These are phyloP conservation scores for Cryphonectria carpinicola DNA, from an alignment of 2,329 filamentous ascomycete genomes.

Conservation along the genomic window DNA sequence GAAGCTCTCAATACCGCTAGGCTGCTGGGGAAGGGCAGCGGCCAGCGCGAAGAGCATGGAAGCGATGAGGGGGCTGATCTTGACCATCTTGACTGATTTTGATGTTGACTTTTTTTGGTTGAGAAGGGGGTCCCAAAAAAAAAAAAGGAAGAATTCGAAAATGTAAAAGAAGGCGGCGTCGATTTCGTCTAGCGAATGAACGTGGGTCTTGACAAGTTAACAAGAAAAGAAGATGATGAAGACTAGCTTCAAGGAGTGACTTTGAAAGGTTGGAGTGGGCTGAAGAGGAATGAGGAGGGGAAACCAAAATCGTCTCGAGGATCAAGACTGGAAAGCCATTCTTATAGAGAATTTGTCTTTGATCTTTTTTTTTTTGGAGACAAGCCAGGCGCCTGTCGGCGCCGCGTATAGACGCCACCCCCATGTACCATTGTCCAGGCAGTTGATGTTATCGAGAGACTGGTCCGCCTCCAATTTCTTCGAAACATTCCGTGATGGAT, in stretches of 20 bases:
- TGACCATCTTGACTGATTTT: conserved; percentile 30
- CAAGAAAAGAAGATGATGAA: conserved; percentile 28
- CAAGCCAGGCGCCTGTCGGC: not conserved
- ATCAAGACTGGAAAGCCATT: conserved; percentile 5
- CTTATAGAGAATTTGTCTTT: conserved; percentile 18
- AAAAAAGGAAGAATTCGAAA: conserved; percentile 1
- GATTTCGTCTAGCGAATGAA: conserved; percentile 29
- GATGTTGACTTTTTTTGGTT: not conserved
- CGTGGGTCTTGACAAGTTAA: conserved; percentile 19
- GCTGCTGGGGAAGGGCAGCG: conserved; percentile 24
- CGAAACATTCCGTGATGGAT: conserved; percentile 27
- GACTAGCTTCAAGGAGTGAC: conserved; percentile 29
- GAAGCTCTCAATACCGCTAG: conserved; percentile 9
- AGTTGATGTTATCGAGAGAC: conserved; percentile 6
- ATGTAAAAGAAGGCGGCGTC: conserved; percentile 10
- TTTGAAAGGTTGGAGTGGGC: conserved; percentile 22
- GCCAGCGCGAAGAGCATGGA: conserved; percentile 25
- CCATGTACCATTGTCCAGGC: not conserved
- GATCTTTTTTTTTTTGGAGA: not conserved
- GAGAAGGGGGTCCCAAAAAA: not conserved
- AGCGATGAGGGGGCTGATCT: conserved; percentile 28
- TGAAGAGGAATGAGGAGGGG: conserved; percentile 26
- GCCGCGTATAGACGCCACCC: not conserved
- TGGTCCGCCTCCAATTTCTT: conserved; percentile 23
- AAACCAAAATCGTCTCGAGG: not conserved